A percentile compares a stretch with the other conserved stretches of the same genome.
phyloP scores from a whole-genome alignment of 192 early-diverging fungal genomes.

The Coemansia sp. region DNA sequence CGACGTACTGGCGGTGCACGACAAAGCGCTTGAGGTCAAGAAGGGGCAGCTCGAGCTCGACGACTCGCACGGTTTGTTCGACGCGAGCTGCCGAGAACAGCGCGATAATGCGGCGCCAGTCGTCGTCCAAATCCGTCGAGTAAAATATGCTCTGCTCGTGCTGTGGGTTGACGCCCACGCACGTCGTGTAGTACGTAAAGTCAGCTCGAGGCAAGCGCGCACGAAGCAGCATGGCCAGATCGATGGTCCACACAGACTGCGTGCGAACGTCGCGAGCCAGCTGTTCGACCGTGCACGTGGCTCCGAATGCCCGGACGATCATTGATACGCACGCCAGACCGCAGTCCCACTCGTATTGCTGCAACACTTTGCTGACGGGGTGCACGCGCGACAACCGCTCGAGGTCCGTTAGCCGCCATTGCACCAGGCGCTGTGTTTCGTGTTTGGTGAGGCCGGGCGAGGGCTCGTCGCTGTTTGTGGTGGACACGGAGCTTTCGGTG shows the following conservation, averaged over 20 bases:
- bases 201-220: constrained; percentile 65
- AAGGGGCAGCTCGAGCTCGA: constrained; percentile 70
- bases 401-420: constrained; percentile 30
- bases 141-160: constrained; percentile 70
- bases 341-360: constrained; percentile 76
- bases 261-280: constrained; percentile 57
- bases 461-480: neutral
- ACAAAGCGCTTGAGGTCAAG: constrained; percentile 86
- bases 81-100: constrained; percentile 76
- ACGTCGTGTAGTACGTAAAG: constrained; percentile 91
- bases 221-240: constrained; percentile 76
- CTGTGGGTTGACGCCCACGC: constrained; percentile 77
- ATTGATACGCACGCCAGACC: constrained; percentile 83
- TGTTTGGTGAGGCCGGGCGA: constrained; percentile 8
- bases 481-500: neutral
- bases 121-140: constrained; percentile 63
- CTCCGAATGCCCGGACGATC: constrained; percentile 66
- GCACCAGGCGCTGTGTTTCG: constrained; percentile 35
- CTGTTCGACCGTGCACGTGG: constrained; percentile 57
- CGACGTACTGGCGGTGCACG: constrained; percentile 68
- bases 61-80: constrained; percentile 63
- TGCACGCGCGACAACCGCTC: constrained; percentile 47
- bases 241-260: constrained; percentile 87
- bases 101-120: constrained; percentile 69
- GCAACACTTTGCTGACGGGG: constrained; percentile 49